Evolutionary conservation across 805 yeast genomes (phyloP), one percentile per base, ranked within the genome.

Genomic region (Saccharomycopsis sp.): DNA sequence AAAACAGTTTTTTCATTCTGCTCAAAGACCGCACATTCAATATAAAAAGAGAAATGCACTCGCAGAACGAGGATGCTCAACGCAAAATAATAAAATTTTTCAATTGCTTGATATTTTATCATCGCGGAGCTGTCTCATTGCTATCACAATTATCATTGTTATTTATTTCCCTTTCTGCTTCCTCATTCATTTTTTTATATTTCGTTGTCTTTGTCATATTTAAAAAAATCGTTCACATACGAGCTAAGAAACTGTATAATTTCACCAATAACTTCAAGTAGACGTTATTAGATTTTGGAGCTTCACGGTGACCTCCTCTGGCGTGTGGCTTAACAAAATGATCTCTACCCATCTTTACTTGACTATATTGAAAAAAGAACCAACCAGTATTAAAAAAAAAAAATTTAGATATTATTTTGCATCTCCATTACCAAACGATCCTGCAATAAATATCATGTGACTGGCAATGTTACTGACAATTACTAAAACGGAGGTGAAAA

Each of bases 241-340:
- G 97, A 77, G 97, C 96, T 75, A 93, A 81, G 94, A 87, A 93
- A 70, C 97, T 74, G 87, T 89, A 93, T 65, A 93, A 79, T 84
- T 90, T 90, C 72, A 90, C 97, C 75, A 93, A 84, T 70, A 93
- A 75, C 75, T 84, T 85, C 77, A 93, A 79, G 96, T 93, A 93
- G 76, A 89, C 96, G 71, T 93, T 93, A 77, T 93, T 96, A 60
- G 97, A 90, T 81, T 87, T 87, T 77, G 98, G 99, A 74, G 97
- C 97, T 70, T 83, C 75, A 78, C 99, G 88, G 87, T 87, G 95
- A 74, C 95, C 82, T 61, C 82, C 75, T 76, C 88, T 86, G 68
- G 77, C 79, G 83, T 93, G 99, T 77, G 87, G 97, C 75, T 90
- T 93, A 71, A 80, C 70, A 74, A 83, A 78, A 79, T 86, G 95